Evolutionary conservation across 768 basidiomycete genomes (phyloP), one percentile per base, ranked within the genome.

Genomic region (Amanita brunnescens): DNA sequence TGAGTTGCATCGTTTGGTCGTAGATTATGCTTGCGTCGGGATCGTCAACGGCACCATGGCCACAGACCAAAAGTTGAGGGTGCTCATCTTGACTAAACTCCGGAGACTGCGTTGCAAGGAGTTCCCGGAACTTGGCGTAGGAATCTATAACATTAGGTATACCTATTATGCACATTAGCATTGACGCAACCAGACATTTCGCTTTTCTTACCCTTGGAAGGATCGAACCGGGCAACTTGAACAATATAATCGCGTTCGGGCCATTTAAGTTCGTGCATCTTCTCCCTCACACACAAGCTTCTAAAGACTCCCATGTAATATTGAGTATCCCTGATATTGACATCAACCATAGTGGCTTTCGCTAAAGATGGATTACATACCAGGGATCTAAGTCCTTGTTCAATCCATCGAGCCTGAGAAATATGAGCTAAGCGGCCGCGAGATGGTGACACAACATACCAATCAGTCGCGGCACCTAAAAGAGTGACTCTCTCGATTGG

Each of bases 141-240:
- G 90, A 91, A 61, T 91, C 89, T 65, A 91, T 79, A 64, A 90
- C 87, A 62, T 84, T 77, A 52, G 85, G 85, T 56, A 86, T 86
- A 68, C 91, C 91, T 77, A 80, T 78, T 16, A 34, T 21, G 49
- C 16, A 38, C 14, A 40, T 39, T 33, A 32, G 14, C 24, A 38
- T 10, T 5, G 7, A 29, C 10, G 9, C n/a, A 7, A 12, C 12
- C 23, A 7, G 32, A 1, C 16, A 5, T 26, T 23, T 32, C 6
- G n/a, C 8, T n/a, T 26, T 26, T 41, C 61, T 42, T 24, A 70
- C 71, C 73, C 57, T 75, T 77, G 18, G 85, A 75, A 47, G 91
- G 93, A 66, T 96, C 93, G 68, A 96, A 97, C 24, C 92, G 85
- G n/a, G 93, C 93, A 54, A 97, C 71, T 64, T 97, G 94, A 26